phyloP scores from a whole-genome alignment of 2,329 filamentous ascomycete genomes.

The Alternaria sp. region DNA sequence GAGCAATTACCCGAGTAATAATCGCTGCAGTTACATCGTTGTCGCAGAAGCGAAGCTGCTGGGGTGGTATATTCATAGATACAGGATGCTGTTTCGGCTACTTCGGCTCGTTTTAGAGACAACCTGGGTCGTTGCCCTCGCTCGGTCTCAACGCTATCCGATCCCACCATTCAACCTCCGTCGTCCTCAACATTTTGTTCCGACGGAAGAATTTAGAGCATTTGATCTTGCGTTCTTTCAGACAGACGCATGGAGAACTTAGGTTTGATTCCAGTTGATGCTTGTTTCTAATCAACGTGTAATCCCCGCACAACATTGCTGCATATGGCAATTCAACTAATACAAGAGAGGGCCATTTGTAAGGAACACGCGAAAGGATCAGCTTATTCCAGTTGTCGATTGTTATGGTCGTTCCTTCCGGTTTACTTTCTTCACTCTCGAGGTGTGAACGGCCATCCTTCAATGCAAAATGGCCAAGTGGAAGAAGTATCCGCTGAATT shows the following conservation, averaged over 20 bases:
- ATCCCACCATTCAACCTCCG: background rate
- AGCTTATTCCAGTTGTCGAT: background rate
- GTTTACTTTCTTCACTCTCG: background rate
- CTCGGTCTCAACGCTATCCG: constrained; percentile 3
- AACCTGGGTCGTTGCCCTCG: background rate
- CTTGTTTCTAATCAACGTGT: no score
- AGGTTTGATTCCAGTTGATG: background rate
- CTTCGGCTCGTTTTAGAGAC: background rate
- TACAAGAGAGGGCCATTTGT: no score
- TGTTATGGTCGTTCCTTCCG: background rate
- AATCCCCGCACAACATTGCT: no score
- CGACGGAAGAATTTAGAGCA: background rate
- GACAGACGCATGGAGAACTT: background rate
- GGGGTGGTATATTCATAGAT: background rate
- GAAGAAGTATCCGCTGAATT: background rate
- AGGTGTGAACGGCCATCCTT: background rate
- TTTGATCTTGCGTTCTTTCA: background rate
- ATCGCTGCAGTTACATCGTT: background rate
- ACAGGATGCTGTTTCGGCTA: background rate
- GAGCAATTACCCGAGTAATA: background rate
- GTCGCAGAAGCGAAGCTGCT: background rate
- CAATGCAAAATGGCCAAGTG: background rate
- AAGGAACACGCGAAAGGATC: no score
- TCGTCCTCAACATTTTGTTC: background rate
- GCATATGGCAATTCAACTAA: no score